Conservation (phyloP, 345 rosid species). For the Brassica carinata region DNA sequence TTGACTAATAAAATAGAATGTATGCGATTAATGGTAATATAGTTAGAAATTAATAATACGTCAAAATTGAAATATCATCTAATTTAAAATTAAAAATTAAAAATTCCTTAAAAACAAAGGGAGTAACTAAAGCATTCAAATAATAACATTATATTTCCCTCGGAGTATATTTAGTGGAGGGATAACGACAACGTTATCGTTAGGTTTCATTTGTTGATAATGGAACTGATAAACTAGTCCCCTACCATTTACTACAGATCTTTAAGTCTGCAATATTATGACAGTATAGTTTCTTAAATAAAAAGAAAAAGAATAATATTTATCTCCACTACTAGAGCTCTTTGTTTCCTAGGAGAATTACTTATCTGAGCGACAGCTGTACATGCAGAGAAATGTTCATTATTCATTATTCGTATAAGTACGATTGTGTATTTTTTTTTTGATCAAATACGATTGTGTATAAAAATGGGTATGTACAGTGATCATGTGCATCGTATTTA, state of each 20-base stretch:
- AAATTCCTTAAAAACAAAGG: not conserved
- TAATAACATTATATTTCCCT: not conserved
- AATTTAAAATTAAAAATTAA: too few relatives aligned
- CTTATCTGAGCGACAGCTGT: constrained; percentile 55
- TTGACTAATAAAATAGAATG: too few relatives aligned
- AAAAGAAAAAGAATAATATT: not conserved
- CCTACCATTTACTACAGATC: constrained; percentile 12
- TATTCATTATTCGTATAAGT: too few relatives aligned
- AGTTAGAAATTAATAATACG: too few relatives aligned
- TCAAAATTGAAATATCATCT: not conserved
- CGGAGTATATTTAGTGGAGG: not conserved
- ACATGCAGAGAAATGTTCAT: constrained; percentile 19
- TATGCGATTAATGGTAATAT: too few relatives aligned
- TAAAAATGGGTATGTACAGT: constrained; percentile 10
- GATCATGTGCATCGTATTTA: constrained; percentile 35
- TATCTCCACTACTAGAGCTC: constrained; percentile 33
- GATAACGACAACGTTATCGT: constrained; percentile 8
- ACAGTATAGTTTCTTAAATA: not conserved
- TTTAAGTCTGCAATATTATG: not conserved
- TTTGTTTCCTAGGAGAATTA: constrained; percentile 57
- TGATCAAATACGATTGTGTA: too few relatives aligned
- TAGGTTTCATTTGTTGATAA: constrained; percentile 12
- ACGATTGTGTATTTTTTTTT: too few relatives aligned
- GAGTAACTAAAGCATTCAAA: not conserved
- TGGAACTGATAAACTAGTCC: constrained; percentile 13